Evolutionary conservation across 805 yeast species (phyloP), one percentile per base, ranked within the genome.

Genomic region (Zygoascus bituminiphila): DNA sequence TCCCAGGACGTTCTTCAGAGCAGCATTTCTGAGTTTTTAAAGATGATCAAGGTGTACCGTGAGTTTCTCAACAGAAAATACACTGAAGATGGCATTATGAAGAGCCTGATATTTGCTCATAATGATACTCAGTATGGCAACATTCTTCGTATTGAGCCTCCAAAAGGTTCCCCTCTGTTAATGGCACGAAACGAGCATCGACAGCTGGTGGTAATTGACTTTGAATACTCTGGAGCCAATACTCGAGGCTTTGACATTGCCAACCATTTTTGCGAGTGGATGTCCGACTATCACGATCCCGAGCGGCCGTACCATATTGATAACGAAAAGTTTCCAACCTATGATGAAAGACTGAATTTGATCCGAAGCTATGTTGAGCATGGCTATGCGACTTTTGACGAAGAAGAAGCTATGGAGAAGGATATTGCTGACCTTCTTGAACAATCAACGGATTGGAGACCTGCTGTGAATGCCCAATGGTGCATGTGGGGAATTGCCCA

Each of bases 61-160:
- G 63, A 70, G 5, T 87, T 89, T 88, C 66, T 93, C 17, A 72
- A 70, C 33, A 57, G 57, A 5, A 68, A 74, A 51, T 78, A 82
- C 57, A 65, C 64, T 19, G 66, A 64, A 8, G 63, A 53, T 3
- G 42, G 62, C 19, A 64, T 79, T 33, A 66, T 70, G 44, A 68
- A 72, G 12, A 70, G 74, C 47, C 71, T 85, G 52, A 88, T 78
- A 12, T 93, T 93, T 62, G 88, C 96, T 58, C 98, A 93, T 66
- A 93, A 93, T 61, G 98, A 91, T 65, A 84, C 98, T 0, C 98
- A 93, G 65, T 91, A 93, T 63, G 98, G 98, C 29, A 93, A 93
- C 61, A 72, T 93, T 53, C 71, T 93, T 48, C 77, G 91, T n/a
- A 54, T 70, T 9, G 67, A 61, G 65, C 74, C 73, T 2, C 76